Evolutionary conservation across 140 eudicot genomes (phyloP).

Genomic region (Anethum foeniculum): DNA sequence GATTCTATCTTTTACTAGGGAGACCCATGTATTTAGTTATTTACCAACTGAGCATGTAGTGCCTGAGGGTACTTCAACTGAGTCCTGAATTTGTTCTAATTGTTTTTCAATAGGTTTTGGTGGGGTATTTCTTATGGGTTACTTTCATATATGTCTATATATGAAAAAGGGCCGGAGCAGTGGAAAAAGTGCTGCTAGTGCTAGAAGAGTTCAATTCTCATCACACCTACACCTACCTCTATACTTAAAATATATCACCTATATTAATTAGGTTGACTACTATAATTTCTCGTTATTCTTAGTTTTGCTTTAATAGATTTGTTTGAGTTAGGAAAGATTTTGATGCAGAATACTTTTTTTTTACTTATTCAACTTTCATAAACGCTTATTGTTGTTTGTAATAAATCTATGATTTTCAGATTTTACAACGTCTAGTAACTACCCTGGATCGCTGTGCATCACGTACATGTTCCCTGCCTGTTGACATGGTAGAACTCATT

Average conservation of each 20-base stretch:
- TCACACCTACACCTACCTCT: neutral
- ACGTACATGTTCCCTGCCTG: slow-evolving; percentile 87
- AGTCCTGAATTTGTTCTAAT: neutral
- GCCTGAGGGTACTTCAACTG: neutral
- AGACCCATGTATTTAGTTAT: neutral
- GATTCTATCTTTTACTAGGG: neutral
- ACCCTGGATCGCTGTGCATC: slow-evolving; percentile 98
- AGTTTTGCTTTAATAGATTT: neutral
- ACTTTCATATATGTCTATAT: too few species aligned
- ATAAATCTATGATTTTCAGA: slow-evolving; percentile 34
- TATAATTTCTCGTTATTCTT: neutral
- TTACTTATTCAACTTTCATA: neutral
- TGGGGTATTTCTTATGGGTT: neutral
- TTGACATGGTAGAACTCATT: slow-evolving; percentile 89
- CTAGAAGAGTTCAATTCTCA: neutral
- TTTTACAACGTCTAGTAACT: slow-evolving; percentile 56
- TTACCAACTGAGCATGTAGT: neutral
- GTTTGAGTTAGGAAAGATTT: neutral
- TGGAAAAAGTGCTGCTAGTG: neutral
- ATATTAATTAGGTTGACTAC: neutral
- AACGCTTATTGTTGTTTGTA: neutral
- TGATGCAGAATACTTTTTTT: neutral
- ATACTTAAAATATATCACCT: neutral
- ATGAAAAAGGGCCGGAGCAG: neutral
- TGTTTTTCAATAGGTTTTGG: neutral